A percentile compares a stretch with the other conserved stretches of the same genome.
Evolutionary conservation across 2,329 filamentous ascomycete species (phyloP).

Genomic region (Periconia digitata): DNA sequence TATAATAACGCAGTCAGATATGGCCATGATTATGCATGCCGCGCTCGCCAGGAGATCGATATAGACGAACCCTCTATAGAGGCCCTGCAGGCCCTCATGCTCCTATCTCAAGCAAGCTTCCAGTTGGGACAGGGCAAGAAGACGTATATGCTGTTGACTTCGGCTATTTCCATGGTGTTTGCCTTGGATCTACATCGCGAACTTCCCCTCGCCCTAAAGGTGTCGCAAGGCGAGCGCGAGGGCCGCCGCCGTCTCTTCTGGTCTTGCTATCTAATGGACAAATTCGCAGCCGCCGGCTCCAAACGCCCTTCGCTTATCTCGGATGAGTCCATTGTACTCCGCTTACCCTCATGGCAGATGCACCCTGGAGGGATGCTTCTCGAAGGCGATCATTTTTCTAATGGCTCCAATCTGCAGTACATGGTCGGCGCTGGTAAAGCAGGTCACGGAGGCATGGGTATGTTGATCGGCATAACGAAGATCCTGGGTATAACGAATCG

Average conservation of each 20-base stretch:
- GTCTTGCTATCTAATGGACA: constrained; percentile 84
- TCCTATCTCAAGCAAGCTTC: constrained; percentile 75
- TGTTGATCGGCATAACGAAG: constrained; percentile 82
- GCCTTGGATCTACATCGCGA: constrained; percentile 81
- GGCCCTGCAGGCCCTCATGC: constrained; percentile 71
- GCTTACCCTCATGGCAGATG: constrained; percentile 73
- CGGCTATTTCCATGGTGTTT: constrained; percentile 78
- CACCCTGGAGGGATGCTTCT: constrained; percentile 62
- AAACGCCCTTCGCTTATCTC: constrained; percentile 78
- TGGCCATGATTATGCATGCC: constrained; percentile 72
- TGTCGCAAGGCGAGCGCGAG: constrained; percentile 71
- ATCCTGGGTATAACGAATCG: constrained; percentile 81
- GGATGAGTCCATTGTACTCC: constrained; percentile 74
- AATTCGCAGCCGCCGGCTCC: constrained; percentile 80
- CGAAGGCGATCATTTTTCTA: constrained; percentile 80
- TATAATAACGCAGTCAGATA: constrained; percentile 68
- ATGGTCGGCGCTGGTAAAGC: constrained; percentile 69
- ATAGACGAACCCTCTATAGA: constrained; percentile 81
- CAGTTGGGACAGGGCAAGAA: constrained; percentile 80
- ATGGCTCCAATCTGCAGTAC: constrained; percentile 75
- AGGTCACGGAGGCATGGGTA: constrained; percentile 72
- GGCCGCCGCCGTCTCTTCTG: constrained; percentile 80
- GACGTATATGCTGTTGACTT: constrained; percentile 80
- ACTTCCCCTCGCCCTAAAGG: constrained; percentile 62
- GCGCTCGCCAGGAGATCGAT: constrained; percentile 70